Evolutionary conservation across 495 filamentous ascomycete species (phyloP).

Genomic region (Amniculicola lignicola): DNA sequence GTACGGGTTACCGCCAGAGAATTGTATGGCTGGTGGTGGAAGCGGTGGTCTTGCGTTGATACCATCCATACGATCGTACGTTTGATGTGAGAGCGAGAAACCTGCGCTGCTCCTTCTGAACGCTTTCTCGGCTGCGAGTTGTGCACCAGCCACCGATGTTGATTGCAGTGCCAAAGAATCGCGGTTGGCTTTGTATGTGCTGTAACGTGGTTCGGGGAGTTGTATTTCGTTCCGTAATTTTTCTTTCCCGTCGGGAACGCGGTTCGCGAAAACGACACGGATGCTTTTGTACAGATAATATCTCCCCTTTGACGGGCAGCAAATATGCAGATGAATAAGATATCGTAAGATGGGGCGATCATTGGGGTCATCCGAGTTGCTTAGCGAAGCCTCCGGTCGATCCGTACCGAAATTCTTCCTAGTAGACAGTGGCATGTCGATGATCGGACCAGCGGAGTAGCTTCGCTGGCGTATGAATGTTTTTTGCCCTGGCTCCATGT

Average conservation of each 20-base stretch:
- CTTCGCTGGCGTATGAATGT: slow-evolving; percentile 95
- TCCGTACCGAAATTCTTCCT: slow-evolving; percentile 49
- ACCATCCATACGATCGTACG: slow-evolving; percentile 14
- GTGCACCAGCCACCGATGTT: slow-evolving; percentile 13
- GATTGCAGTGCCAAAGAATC: slow-evolving; percentile 39
- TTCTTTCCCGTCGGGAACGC: slow-evolving; percentile 95
- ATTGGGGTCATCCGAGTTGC: slow-evolving; percentile 47
- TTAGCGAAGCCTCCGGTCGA: slow-evolving; percentile 45
- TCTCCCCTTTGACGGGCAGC: slow-evolving; percentile 76
- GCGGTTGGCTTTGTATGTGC: slow-evolving; percentile 70
- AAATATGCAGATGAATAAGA: slow-evolving; percentile 91
- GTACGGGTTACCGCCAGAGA: slow-evolving; percentile 14
- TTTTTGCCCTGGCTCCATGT: slow-evolving; percentile 92
- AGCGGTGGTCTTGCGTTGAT: slow-evolving; percentile 14
- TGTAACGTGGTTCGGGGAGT: slow-evolving; percentile 81
- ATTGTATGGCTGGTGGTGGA: slow-evolving; percentile 22
- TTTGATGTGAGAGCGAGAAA: slow-evolving; percentile 28
- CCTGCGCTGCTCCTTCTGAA: slow-evolving; percentile 32
- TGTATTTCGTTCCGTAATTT: slow-evolving; percentile 88
- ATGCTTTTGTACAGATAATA: slow-evolving; percentile 90
- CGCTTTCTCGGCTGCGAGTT: slow-evolving; percentile 27
- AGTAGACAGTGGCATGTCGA: slow-evolving; percentile 59
- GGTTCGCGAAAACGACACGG: slow-evolving; percentile 94
- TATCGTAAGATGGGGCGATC: slow-evolving; percentile 85
- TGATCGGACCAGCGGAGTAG: slow-evolving; percentile 84